Conservation (phyloP, 2,329 filamentous ascomycete genomes). For the Xylariaceae sp. region DNA sequence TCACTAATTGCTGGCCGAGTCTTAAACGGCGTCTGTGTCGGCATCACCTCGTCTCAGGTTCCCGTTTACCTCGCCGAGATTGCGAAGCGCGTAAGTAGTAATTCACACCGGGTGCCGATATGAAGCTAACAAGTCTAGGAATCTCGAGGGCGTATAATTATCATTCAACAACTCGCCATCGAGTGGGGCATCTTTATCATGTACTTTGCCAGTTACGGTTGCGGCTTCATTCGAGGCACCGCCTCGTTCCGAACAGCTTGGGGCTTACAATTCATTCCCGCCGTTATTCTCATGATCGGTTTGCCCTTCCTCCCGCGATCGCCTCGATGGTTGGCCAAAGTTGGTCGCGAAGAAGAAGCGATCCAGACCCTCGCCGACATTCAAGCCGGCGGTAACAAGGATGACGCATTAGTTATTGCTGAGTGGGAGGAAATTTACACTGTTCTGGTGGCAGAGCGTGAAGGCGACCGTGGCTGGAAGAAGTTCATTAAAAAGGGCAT, state of each 20-base stretch:
- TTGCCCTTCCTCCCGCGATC: conserved; percentile 68
- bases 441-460: conserved; percentile 47
- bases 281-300: conserved; percentile 61
- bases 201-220: conserved; percentile 73
- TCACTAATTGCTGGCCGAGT: conserved; percentile 62
- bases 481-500: conserved; percentile 56
- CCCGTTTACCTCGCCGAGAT: conserved; percentile 74
- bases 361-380: conserved; percentile 61
- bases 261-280: conserved; percentile 69
- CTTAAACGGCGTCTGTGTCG: conserved; percentile 70
- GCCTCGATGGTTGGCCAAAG: conserved; percentile 68
- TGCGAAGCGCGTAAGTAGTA: conserved; percentile 52
- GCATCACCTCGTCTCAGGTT: conserved; percentile 71
- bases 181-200: conserved; percentile 75
- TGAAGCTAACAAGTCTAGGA: conserved; percentile 40
- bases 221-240: conserved; percentile 63
- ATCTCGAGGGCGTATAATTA: conserved; percentile 68
- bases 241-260: conserved; percentile 69
- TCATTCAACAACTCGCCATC: conserved; percentile 77
- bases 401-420: conserved; percentile 61
- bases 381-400: conserved; percentile 61
- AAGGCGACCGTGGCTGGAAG: conserved; percentile 45
- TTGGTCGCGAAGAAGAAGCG: conserved; percentile 64
- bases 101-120: conserved; percentile 20
- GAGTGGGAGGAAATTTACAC: conserved; percentile 62